phyloP scores from a whole-genome alignment of 2,329 filamentous ascomycete species.

The Cordyceps javanica region DNA sequence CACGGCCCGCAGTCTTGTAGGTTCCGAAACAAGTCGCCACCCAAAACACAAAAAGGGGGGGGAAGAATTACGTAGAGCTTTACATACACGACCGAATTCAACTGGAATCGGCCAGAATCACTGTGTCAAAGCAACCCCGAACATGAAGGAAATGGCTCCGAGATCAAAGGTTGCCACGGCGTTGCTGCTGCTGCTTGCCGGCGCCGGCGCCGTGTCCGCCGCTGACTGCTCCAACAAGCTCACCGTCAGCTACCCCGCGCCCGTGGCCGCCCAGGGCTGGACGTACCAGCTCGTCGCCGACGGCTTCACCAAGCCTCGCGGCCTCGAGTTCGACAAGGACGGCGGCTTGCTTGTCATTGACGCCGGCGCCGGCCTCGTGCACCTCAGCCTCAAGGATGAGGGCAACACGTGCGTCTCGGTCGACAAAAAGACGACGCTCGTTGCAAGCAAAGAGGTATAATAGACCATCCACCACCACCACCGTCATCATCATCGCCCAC shows the following conservation, averaged over 20 bases:
- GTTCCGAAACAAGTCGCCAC: not conserved
- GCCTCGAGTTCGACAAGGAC: conserved; percentile 38
- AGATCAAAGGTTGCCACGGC: conserved; percentile 1
- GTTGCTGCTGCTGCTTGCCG: no score
- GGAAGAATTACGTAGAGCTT: no score
- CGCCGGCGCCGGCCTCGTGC: conserved; percentile 34
- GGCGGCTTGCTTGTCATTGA: conserved; percentile 43
- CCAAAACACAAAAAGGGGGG: not conserved
- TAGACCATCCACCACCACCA: conserved; percentile 13
- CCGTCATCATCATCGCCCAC: no score
- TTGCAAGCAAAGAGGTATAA: conserved; percentile 32
- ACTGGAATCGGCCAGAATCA: not conserved
- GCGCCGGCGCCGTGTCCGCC: conserved; percentile 5
- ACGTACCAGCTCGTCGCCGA: conserved; percentile 37
- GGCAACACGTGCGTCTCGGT: conserved; percentile 37
- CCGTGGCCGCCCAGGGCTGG: conserved; percentile 37
- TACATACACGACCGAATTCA: no score
- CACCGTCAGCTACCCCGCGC: conserved; percentile 28
- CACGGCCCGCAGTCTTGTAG: not conserved
- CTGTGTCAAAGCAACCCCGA: no score
- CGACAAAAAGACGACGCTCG: conserved; percentile 27
- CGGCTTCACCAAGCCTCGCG: conserved; percentile 36
- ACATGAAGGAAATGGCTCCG: not conserved
- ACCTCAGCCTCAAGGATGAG: conserved; percentile 34
- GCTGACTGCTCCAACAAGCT: conserved; percentile 32